phyloP scores from a whole-genome alignment of 2,329 filamentous ascomycete genomes.

The Penicillium crustosum region DNA sequence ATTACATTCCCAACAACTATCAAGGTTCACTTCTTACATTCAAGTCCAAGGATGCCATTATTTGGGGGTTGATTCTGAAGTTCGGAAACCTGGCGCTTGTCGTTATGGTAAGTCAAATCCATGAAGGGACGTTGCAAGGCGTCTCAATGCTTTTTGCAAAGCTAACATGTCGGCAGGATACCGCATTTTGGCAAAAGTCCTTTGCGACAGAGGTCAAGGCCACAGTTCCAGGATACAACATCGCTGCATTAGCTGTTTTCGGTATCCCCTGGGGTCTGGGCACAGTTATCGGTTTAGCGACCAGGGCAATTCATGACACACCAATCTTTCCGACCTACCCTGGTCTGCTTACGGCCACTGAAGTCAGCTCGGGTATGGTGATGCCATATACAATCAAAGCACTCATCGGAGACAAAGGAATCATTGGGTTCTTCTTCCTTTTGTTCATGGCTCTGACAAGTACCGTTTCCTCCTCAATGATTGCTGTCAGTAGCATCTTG shows the following conservation, averaged over 20 bases:
- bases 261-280: constrained; percentile 51
- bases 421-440: constrained; percentile 48
- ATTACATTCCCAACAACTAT: constrained; percentile 50
- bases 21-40: constrained; percentile 51
- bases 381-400: constrained; percentile 51
- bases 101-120: constrained; percentile 42
- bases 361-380: constrained; percentile 48
- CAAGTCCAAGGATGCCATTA: constrained; percentile 47
- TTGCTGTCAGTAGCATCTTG: constrained; percentile 53
- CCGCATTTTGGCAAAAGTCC: constrained; percentile 55
- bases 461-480: constrained; percentile 52
- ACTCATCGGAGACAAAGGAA: constrained; percentile 46
- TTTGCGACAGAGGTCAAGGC: constrained; percentile 51
- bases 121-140: background rate
- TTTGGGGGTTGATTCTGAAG: constrained; percentile 50
- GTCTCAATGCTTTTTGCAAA: background rate
- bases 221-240: constrained; percentile 50
- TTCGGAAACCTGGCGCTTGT: constrained; percentile 53
- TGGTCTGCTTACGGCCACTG: constrained; percentile 38
- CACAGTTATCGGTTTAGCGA: constrained; percentile 49
- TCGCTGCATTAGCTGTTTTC: constrained; percentile 48
- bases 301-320: constrained; percentile 48
- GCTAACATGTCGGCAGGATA: constrained; percentile 37
- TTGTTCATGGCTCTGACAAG: constrained; percentile 55
- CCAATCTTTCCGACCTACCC: constrained; percentile 50